Conservation (phyloP, 352 stramenopile species). For the Phytopythium ostracodes region DNA sequence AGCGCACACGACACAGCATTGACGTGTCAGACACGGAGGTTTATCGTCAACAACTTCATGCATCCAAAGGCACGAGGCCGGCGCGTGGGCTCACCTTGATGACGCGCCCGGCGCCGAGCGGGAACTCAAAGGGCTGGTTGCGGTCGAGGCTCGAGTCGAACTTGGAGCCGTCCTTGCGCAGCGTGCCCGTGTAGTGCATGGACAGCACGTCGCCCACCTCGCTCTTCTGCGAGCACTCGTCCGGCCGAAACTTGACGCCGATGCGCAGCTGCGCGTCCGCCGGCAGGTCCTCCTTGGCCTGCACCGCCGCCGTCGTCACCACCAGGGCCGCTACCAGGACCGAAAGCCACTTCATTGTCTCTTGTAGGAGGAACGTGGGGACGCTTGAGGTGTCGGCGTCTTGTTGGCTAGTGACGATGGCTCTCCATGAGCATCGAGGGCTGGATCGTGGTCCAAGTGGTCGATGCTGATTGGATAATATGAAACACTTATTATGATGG, state of each 20-base stretch:
- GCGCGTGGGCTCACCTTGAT: slow-evolving; percentile 93
- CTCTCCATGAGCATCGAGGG: background rate
- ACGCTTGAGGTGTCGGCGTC: background rate
- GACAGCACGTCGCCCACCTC: slow-evolving; percentile 87
- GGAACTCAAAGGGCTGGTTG: slow-evolving; percentile 93
- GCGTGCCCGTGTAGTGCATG: slow-evolving; percentile 95
- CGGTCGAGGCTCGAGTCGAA: slow-evolving; percentile 97
- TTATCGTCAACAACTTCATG: too few relatives aligned
- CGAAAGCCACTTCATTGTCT: slow-evolving; percentile 49
- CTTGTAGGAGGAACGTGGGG: background rate
- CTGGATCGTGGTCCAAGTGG: background rate
- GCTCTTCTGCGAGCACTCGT: slow-evolving; percentile 67
- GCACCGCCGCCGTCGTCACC: slow-evolving; percentile 24
- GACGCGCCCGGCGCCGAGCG: slow-evolving; percentile 90
- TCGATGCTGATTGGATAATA: background rate
- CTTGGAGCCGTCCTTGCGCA: slow-evolving; percentile 94
- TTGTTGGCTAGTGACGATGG: background rate
- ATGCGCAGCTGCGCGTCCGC: slow-evolving; percentile 65
- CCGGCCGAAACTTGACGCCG: slow-evolving; percentile 74
- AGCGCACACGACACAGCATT: too few relatives aligned
- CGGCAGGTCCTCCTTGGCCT: slow-evolving; percentile 72
- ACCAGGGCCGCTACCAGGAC: slow-evolving; percentile 29
- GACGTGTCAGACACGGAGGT: too few relatives aligned
- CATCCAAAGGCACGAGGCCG: too few relatives aligned
- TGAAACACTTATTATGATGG: background rate